Evolutionary conservation across 257 asterid genomes (phyloP).

Genomic region (Rhazya stricta): DNA sequence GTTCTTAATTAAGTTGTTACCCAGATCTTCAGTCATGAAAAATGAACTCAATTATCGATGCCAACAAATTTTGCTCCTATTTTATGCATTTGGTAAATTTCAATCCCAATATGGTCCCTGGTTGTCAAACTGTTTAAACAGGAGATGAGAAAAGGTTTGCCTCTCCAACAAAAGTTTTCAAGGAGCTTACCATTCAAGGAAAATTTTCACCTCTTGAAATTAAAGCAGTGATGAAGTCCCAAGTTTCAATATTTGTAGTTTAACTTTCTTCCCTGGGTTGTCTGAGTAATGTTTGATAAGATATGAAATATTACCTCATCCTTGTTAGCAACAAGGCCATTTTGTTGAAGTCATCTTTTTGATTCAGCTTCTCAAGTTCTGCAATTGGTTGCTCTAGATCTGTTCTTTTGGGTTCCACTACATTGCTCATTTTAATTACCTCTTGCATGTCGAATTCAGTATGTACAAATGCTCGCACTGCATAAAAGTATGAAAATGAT

Average conservation of each 20-base stretch:
- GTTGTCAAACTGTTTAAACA: no score
- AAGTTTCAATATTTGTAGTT: not conserved
- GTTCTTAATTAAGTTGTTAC: not conserved
- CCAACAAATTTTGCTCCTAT: not conserved
- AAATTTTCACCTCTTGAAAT: no score
- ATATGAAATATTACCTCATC: conserved; percentile 1
- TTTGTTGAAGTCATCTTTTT: not conserved
- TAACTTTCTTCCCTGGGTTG: not conserved
- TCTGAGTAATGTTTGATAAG: not conserved
- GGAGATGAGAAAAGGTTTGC: no score
- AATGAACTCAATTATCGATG: not conserved
- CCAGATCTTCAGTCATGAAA: not conserved
- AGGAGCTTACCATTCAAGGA: no score
- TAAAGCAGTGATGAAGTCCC: not conserved
- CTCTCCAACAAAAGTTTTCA: no score
- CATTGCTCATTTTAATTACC: not conserved
- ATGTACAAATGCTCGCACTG: not conserved
- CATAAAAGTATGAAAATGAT: not conserved
- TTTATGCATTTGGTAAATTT: no score
- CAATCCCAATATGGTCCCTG: no score
- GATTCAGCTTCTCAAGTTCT: not conserved
- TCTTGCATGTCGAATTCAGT: not conserved
- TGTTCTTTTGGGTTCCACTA: not conserved
- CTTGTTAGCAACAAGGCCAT: not conserved
- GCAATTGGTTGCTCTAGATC: not conserved